Evolutionary conservation across 208 protist species (phyloP).

Genomic region (Acanthamoeba lenticulata): DNA sequence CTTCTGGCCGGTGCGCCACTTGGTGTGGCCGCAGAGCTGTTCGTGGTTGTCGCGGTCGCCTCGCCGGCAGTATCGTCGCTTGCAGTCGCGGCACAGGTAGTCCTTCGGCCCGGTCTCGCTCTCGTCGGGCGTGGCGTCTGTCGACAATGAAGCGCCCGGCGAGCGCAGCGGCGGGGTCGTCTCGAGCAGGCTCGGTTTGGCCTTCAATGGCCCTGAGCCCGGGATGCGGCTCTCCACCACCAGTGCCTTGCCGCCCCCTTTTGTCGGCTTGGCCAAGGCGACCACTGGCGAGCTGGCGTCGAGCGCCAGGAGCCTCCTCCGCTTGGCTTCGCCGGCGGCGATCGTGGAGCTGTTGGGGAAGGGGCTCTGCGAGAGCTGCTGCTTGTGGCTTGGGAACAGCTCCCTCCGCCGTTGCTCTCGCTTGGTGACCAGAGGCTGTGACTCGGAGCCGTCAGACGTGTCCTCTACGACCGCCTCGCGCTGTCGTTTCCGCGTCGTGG

Average conservation of each 20-base stretch:
- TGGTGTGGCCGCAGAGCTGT: conserved; percentile 54
- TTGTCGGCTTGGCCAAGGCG: not conserved
- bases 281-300: not conserved
- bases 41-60: conserved; percentile 60
- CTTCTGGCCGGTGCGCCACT: conserved; percentile 24
- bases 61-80: conserved; percentile 18
- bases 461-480: not conserved
- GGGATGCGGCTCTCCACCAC: not conserved
- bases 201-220: not conserved
- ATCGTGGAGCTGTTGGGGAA: conserved; percentile 20
- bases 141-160: not conserved
- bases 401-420: not conserved
- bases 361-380: conserved; percentile 9
- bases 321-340: not conserved
- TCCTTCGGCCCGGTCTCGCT: not conserved
- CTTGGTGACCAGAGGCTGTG: not conserved
- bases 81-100: conserved; percentile 38
- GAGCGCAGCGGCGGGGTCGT: not conserved
- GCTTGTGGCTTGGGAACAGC: not conserved
- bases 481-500: not conserved
- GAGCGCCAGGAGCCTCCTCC: not conserved
- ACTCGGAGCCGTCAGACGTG: not conserved
- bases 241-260: not conserved
- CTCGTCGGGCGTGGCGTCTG: not conserved
- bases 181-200: not conserved